phyloP scores from a whole-genome alignment of 2,329 filamentous ascomycete genomes.

The Reticulascus tulasneorum region DNA sequence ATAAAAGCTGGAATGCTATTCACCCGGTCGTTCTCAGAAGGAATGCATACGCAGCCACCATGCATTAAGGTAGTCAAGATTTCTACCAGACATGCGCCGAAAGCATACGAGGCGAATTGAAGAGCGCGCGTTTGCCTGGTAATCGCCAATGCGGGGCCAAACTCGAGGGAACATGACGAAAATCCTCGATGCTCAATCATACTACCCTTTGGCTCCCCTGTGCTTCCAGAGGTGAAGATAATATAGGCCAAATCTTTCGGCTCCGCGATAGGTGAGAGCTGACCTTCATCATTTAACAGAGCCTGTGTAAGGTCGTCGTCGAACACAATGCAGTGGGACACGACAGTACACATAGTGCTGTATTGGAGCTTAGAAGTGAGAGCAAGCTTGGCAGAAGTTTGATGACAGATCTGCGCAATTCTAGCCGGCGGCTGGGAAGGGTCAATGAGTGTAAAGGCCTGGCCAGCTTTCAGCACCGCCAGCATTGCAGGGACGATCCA shows the following conservation, averaged over 20 bases:
- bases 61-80: background rate
- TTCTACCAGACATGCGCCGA: background rate
- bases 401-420: slow-evolving; percentile 1
- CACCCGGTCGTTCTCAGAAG: background rate
- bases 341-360: background rate
- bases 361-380: background rate
- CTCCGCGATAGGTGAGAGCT: background rate
- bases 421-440: background rate
- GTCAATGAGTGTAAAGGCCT: background rate
- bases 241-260: background rate
- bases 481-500: slow-evolving; percentile 14
- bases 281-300: background rate
- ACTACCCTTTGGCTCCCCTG: background rate
- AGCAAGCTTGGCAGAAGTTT: background rate
- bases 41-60: background rate
- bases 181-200: background rate
- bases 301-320: background rate
- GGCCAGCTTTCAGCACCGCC: slow-evolving; percentile 15
- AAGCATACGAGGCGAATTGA: background rate
- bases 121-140: background rate
- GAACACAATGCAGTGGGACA: background rate
- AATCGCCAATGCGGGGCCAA: background rate
- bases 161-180: background rate
- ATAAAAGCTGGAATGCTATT: background rate
- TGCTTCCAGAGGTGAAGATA: slow-evolving; percentile 2